phyloP scores from a whole-genome alignment of 164 flowering plant species.

The Macadamia integrifolia region DNA sequence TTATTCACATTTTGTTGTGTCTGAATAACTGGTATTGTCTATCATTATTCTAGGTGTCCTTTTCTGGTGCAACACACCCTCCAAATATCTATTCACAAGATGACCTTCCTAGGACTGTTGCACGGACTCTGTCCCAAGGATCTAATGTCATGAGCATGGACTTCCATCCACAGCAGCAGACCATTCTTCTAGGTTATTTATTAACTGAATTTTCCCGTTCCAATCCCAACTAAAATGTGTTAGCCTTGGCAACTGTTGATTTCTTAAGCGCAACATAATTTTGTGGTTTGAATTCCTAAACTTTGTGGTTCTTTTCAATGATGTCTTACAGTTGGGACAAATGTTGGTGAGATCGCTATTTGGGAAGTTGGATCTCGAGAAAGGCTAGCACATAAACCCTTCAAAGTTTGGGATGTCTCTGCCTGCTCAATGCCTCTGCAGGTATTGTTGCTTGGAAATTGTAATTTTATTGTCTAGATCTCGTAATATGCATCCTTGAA shows the following conservation, averaged over 20 bases:
- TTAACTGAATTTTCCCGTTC: neutral
- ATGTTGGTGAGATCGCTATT: conserved; percentile 61
- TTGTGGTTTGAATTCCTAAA: neutral
- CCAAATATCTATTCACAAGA: conserved; percentile 56
- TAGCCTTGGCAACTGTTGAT: neutral
- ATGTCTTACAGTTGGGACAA: conserved; percentile 44
- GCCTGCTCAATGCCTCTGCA: conserved; percentile 36
- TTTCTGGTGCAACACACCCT: conserved; percentile 53
- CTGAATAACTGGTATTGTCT: neutral
- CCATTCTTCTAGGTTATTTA: conserved; percentile 55
- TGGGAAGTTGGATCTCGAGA: conserved; percentile 61
- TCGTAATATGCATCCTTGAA: neutral
- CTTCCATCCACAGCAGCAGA: conserved; percentile 77
- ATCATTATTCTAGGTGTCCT: conserved; percentile 38
- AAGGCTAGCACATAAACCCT: conserved; percentile 36
- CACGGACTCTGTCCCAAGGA: conserved; percentile 53
- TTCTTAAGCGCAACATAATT: neutral
- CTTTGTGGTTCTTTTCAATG: neutral
- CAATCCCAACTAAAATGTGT: neutral
- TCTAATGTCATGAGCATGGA: conserved; percentile 80
- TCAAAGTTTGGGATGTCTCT: conserved; percentile 44
- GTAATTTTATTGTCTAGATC: neutral
- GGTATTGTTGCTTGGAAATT: conserved; percentile 17
- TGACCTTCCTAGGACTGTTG: conserved; percentile 68
- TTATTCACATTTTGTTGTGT: neutral